These are phyloP conservation scores for Gossypium sturtianum DNA, from an alignment of 345 rosid species.

Conservation along the genomic window DNA sequence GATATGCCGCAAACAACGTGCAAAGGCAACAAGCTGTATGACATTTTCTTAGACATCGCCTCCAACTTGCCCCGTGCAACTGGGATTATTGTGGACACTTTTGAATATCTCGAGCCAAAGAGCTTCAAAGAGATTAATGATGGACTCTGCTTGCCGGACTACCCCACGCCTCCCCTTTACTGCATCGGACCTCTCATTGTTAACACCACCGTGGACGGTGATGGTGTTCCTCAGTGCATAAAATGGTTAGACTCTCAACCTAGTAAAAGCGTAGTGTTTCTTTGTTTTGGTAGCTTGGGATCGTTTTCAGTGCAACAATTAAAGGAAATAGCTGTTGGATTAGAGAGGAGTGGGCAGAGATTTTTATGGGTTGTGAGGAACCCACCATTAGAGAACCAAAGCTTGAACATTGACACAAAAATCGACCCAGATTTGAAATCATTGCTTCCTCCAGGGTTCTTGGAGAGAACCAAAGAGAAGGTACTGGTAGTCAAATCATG, in stretches of 20 bases:
- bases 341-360: conserved; percentile 30
- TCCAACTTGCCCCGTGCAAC: conserved; percentile 17
- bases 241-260: conserved; percentile 51
- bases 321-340: conserved; percentile 34
- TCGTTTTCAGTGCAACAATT: conserved; percentile 34
- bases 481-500: conserved; percentile 26
- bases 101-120: conserved; percentile 24
- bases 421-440: background rate
- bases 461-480: conserved; percentile 25
- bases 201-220: background rate
- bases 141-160: conserved; percentile 23
- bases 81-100: conserved; percentile 31
- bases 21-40: conserved; percentile 20
- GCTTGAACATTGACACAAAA: background rate
- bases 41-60: conserved; percentile 16
- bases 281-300: conserved; percentile 64
- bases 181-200: conserved; percentile 32
- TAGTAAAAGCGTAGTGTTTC: conserved; percentile 36
- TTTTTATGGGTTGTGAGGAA: conserved; percentile 44
- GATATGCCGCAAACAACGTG: conserved; percentile 12
- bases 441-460: conserved; percentile 36
- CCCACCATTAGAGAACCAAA: conserved; percentile 15
- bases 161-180: conserved; percentile 24
- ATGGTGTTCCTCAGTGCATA: conserved; percentile 21
- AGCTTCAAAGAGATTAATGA: conserved; percentile 20